Conservation (phyloP, 148 eudicot species). For the Cornus kousa region DNA sequence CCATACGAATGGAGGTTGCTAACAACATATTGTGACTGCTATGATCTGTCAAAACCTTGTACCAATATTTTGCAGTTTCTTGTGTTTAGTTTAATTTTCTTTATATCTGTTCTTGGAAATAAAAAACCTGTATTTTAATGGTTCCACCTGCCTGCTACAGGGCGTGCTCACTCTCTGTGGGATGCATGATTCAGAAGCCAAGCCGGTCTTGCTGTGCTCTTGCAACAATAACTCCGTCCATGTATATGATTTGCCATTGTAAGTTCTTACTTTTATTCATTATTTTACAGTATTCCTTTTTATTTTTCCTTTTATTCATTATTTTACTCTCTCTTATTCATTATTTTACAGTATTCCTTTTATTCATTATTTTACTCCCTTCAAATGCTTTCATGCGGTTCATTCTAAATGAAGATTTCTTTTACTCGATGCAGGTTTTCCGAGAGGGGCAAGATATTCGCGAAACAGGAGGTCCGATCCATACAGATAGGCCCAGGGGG, state of each 20-base stretch:
- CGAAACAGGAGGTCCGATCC: constrained; percentile 69
- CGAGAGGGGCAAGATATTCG: constrained; percentile 77
- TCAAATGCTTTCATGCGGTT: background rate
- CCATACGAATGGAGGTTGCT: too few relatives aligned
- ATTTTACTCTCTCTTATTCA: background rate
- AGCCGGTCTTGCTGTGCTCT: constrained; percentile 86
- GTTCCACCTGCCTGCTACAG: constrained; percentile 37
- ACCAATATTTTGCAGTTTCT: background rate
- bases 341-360: background rate
- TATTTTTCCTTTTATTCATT: too few relatives aligned
- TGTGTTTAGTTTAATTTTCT: background rate
- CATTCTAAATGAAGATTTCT: background rate
- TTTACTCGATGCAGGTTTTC: constrained; percentile 44
- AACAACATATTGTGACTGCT: too few relatives aligned
- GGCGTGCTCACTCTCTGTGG: constrained; percentile 86
- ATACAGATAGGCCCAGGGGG: constrained; percentile 72
- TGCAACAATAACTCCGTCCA: constrained; percentile 81
- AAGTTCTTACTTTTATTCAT: constrained; percentile 33
- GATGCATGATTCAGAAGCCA: constrained; percentile 82
- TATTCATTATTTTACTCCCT: background rate
- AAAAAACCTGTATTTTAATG: background rate
- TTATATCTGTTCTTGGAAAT: background rate
- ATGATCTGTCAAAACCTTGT: too few relatives aligned
- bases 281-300: background rate
- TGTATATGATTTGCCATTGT: constrained; percentile 90